A percentile compares a stretch with the other conserved stretches of the same genome.
These are phyloP conservation scores for Cryptococcus neoformans DNA, from an alignment of 1,284 basidiomycete genomes.

Conservation along the genomic window DNA sequence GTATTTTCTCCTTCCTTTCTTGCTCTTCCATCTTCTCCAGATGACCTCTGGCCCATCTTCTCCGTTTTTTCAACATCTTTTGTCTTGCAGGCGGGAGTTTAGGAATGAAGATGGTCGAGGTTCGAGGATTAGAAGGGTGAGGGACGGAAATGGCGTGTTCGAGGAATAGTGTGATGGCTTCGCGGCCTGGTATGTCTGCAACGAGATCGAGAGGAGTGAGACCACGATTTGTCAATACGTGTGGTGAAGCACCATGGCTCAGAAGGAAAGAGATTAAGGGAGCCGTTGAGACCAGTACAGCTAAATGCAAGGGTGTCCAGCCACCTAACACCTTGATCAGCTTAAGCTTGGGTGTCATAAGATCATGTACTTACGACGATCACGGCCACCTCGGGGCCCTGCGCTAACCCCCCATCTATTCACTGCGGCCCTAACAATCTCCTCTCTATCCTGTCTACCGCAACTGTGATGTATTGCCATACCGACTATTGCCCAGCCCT, in stretches of 20 bases:
- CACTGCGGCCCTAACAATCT: slow-evolving; percentile 76
- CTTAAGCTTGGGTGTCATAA: background rate
- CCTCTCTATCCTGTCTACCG: slow-evolving; percentile 73
- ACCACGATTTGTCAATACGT: slow-evolving; percentile 67
- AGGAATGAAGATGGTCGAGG: slow-evolving; percentile 1
- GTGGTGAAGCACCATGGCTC: slow-evolving; percentile 82
- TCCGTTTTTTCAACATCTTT: slow-evolving; percentile 52
- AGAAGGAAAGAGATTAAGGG: slow-evolving; percentile 89
- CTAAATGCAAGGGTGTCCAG: slow-evolving; percentile 96
- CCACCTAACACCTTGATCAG: slow-evolving; percentile 58
- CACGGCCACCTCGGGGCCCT: slow-evolving; percentile 28
- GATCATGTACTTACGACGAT: slow-evolving; percentile 13
- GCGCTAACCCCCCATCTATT: slow-evolving; percentile 61
- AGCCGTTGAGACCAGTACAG: slow-evolving; percentile 80
- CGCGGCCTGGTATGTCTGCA: slow-evolving; percentile 70
- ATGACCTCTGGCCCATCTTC: slow-evolving; percentile 62
- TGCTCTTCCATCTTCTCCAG: slow-evolving; percentile 53
- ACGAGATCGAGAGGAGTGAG: slow-evolving; percentile 82
- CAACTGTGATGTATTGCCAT: slow-evolving; percentile 73
- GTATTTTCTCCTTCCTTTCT: slow-evolving; percentile 56
- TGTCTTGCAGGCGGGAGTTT: slow-evolving; percentile 18
- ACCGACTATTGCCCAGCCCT: slow-evolving; percentile 74
- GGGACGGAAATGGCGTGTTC: slow-evolving; percentile 48
- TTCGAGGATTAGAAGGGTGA: slow-evolving; percentile 11
- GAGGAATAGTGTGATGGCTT: slow-evolving; percentile 72